A percentile compares a stretch with the other conserved stretches of the same genome.
These are phyloP conservation scores for Nakazawaea peltata DNA, from an alignment of 805 yeast species.

Conservation along the genomic window DNA sequence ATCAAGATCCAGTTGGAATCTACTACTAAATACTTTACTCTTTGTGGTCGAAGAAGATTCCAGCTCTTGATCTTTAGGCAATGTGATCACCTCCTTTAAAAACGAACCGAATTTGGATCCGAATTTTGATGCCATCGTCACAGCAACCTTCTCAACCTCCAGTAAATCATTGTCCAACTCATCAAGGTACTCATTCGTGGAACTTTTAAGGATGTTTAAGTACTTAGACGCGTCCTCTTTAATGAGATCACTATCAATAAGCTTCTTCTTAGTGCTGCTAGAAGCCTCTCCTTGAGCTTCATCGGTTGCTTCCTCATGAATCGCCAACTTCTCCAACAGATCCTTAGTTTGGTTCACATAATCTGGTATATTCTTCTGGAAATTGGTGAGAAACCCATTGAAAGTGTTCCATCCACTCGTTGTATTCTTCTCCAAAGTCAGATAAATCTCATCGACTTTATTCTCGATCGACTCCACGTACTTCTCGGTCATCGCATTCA, in stretches of 20 bases:
- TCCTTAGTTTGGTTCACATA: slow-evolving; percentile 18
- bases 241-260: slow-evolving; percentile 12
- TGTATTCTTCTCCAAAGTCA: slow-evolving; percentile 33
- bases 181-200: slow-evolving; percentile 60
- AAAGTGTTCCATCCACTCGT: slow-evolving; percentile 26
- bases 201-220: slow-evolving; percentile 19
- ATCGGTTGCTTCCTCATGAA: slow-evolving; percentile 8
- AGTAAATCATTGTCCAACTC: slow-evolving; percentile 70
- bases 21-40: slow-evolving; percentile 32
- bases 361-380: slow-evolving; percentile 24
- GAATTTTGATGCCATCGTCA: slow-evolving; percentile 47
- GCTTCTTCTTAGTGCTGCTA: slow-evolving; percentile 14
- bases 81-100: slow-evolving; percentile 17
- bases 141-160: slow-evolving; percentile 61
- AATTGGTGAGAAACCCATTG: slow-evolving; percentile 25
- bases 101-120: slow-evolving; percentile 47
- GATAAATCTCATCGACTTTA: slow-evolving; percentile 29
- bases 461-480: slow-evolving; percentile 47
- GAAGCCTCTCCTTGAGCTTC: slow-evolving; percentile 12
- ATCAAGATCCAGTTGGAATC: slow-evolving; percentile 58
- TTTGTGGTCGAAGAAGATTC: slow-evolving; percentile 34
- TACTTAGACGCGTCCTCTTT: background rate
- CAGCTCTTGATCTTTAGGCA: slow-evolving; percentile 16
- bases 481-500: slow-evolving; percentile 43
- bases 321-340: slow-evolving; percentile 16